Conservation (phyloP, 169 alveolate genomes). For the Perkinsus chesapeaki region DNA sequence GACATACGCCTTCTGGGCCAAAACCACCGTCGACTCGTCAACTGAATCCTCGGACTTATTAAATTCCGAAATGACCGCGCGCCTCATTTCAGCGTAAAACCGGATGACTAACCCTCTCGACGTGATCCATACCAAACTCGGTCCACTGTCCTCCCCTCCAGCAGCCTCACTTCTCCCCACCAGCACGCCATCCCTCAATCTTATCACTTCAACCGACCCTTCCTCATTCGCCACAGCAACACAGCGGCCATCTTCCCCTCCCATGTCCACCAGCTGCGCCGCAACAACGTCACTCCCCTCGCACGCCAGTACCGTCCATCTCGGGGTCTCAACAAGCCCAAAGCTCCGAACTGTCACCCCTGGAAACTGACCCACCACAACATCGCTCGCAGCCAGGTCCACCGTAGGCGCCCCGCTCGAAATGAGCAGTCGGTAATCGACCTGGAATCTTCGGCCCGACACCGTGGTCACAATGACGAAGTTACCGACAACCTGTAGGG, state of each 20-base stretch:
- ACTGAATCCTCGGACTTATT: neutral
- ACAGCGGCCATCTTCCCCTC: neutral
- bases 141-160: neutral
- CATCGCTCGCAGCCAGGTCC: neutral
- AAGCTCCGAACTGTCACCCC: neutral
- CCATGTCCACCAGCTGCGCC: neutral
- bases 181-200: neutral
- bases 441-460: neutral
- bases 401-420: neutral
- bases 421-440: neutral
- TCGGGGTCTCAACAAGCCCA: neutral
- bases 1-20: neutral
- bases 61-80: neutral
- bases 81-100: neutral
- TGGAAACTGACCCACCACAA: neutral
- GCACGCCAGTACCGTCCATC: neutral
- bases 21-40: neutral
- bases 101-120: neutral
- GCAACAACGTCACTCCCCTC: neutral
- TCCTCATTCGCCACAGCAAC: neutral
- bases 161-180: neutral
- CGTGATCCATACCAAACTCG: neutral
- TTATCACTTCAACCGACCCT: neutral
- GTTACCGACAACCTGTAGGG: neutral
- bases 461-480: neutral